Evolutionary conservation across 139 green algal genomes (phyloP).

Genomic region (Asterochloris sp.): DNA sequence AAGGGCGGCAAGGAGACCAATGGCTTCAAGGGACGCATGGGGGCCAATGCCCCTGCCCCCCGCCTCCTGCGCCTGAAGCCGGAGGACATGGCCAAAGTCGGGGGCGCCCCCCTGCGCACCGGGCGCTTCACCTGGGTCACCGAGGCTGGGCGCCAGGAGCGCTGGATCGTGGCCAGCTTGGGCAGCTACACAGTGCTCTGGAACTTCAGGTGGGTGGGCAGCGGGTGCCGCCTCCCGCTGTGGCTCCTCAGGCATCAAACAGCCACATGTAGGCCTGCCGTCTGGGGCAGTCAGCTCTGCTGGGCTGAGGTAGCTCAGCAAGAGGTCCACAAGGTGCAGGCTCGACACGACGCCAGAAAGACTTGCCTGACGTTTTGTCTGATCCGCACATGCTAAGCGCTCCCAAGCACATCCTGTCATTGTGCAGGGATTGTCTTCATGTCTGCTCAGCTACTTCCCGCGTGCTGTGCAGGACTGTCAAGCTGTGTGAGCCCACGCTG

Average conservation of each 20-base stretch:
- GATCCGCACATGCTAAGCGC: neutral
- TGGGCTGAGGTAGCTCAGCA: too few species aligned
- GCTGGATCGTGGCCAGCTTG: constrained; percentile 80
- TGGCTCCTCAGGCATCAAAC: neutral
- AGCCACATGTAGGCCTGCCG: neutral
- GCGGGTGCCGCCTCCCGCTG: too few species aligned
- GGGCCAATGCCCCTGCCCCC: constrained; percentile 57
- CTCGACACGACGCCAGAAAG: neutral
- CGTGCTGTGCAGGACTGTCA: constrained; percentile 45
- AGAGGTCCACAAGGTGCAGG: neutral
- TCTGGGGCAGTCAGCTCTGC: too few species aligned
- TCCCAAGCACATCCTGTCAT: neutral
- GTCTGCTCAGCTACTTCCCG: too few species aligned
- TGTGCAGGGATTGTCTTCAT: neutral
- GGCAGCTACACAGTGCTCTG: constrained; percentile 79
- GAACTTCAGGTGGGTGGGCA: constrained; percentile 62
- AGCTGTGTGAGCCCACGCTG: constrained; percentile 37
- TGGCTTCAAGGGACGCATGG: constrained; percentile 73
- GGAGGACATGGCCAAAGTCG: constrained; percentile 50
- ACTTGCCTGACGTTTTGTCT: neutral
- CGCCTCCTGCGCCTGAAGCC: constrained; percentile 85
- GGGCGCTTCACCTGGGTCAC: constrained; percentile 87
- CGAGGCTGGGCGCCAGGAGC: constrained; percentile 70
- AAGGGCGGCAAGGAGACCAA: constrained; percentile 56
- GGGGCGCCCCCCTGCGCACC: constrained; percentile 45